phyloP scores from a whole-genome alignment of 129 eudicot genomes.

The Glebionis coronaria region DNA sequence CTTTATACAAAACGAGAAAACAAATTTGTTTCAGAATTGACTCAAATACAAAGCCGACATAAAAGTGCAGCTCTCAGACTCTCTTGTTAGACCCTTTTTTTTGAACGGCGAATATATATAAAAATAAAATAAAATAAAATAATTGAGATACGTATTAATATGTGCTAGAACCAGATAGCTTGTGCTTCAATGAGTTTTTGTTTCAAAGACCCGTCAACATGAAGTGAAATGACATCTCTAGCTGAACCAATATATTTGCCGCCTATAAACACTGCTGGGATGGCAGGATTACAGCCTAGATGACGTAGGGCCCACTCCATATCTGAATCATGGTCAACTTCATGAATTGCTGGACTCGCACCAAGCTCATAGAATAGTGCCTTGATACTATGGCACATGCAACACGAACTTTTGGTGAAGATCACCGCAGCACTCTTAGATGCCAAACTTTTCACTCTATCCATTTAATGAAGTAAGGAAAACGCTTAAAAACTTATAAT shows the following conservation, averaged over 20 bases:
- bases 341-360: slow-evolving; percentile 90
- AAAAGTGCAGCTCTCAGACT: slow-evolving; percentile 30
- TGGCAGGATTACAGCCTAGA: slow-evolving; percentile 64
- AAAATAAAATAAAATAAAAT: slow-evolving; percentile 9
- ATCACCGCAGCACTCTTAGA: slow-evolving; percentile 86
- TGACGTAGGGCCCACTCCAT: slow-evolving; percentile 73
- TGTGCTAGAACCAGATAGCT: slow-evolving; percentile 75
- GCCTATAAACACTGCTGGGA: slow-evolving; percentile 87
- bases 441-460: slow-evolving; percentile 66
- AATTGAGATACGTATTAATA: neutral
- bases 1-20: neutral
- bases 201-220: slow-evolving; percentile 72
- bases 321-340: slow-evolving; percentile 68
- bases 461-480: slow-evolving; percentile 36
- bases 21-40: slow-evolving; percentile 2
- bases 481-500: neutral
- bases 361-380: slow-evolving; percentile 84
- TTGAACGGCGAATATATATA: no score
- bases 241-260: slow-evolving; percentile 72
- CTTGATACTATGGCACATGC: slow-evolving; percentile 95
- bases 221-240: no score
- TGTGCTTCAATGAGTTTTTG: slow-evolving; percentile 62
- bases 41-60: slow-evolving; percentile 22
- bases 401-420: slow-evolving; percentile 87
- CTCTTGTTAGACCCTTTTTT: no score